Evolutionary conservation across 75 land plant species (phyloP), one percentile per base, ranked within the genome.

Genomic region (Gnetum montanum): DNA sequence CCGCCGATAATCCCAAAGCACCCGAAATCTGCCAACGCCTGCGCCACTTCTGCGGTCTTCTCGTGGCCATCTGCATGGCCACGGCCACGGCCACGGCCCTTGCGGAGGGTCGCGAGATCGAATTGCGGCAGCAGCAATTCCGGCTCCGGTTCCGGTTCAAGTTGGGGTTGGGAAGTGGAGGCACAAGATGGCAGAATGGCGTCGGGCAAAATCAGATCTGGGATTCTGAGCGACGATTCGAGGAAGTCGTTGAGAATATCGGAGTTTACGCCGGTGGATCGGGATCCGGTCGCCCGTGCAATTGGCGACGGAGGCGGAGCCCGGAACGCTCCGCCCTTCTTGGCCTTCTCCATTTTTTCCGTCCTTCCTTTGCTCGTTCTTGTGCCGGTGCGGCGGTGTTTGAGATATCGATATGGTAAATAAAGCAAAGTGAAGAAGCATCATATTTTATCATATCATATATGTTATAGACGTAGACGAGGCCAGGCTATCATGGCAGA

Each of bases 291-390:
- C 12, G 52, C 61, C 7, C 61, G 19, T 26, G 54, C 65, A 8
- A 69, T 54, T 38, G 81, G 72, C 8, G 76, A 65, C 0, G 81
- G 76, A 18, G 80, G 80, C 25, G 81, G 81, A 6, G 81, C 81
- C 19, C 55, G 55, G 22, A 53, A 53, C 22, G 35, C 55, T 20
- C 20, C 18, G 15, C 22, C 19, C 1, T 7, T 33, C 35, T 53
- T n/a, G n/a, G n/a, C n/a, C n/a, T n/a, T n/a, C n/a, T n/a, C n/a
- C n/a, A n/a, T n/a, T n/a, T n/a, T n/a, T n/a, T n/a, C n/a, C n/a
- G n/a, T n/a, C n/a, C n/a, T n/a, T n/a, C n/a, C n/a, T n/a, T n/a
- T n/a, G n/a, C n/a, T n/a, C n/a, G n/a, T n/a, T n/a, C n/a, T n/a
- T n/a, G n/a, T n/a, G n/a, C n/a, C n/a, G n/a, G n/a, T n/a, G n/a